These are phyloP conservation scores for Corrigiola litoralis DNA, from an alignment of 179 eudicot species.

Conservation along the genomic window DNA sequence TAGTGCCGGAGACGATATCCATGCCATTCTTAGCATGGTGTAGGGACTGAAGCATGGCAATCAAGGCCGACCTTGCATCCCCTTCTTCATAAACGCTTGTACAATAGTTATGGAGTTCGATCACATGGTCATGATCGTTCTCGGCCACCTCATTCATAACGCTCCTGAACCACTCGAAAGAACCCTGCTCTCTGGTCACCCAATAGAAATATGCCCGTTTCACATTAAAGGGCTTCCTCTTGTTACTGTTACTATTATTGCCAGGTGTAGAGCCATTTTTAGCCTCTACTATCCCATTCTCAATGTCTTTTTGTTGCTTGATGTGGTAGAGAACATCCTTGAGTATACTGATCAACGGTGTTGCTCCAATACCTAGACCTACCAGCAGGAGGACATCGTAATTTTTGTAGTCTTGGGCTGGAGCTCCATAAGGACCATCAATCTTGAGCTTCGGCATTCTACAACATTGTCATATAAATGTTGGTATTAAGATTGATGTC, in stretches of 20 bases:
- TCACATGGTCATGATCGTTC: conserved; percentile 36
- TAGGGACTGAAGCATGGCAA: conserved; percentile 46
- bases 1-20: conserved; percentile 42
- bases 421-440: conserved; percentile 52
- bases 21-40: conserved; percentile 48
- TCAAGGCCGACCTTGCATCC: conserved; percentile 48
- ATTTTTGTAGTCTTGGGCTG: conserved; percentile 51
- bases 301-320: conserved; percentile 34
- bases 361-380: conserved; percentile 50
- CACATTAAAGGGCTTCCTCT: conserved; percentile 31
- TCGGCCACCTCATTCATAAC: conserved; percentile 53
- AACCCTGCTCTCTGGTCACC: conserved; percentile 51
- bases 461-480: neutral
- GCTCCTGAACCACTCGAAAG: conserved; percentile 51
- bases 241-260: conserved; percentile 1
- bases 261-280: neutral
- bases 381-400: conserved; percentile 46
- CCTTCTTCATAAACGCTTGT: conserved; percentile 54
- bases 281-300: conserved; percentile 18
- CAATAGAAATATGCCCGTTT: conserved; percentile 47
- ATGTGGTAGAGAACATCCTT: conserved; percentile 50
- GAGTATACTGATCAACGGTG: conserved; percentile 46
- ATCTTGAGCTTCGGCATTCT: conserved; percentile 48
- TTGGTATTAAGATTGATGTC: neutral
- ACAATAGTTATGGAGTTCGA: conserved; percentile 51